Conservation (phyloP, 768 basidiomycete species). For the Phaeolepiota aurea region DNA sequence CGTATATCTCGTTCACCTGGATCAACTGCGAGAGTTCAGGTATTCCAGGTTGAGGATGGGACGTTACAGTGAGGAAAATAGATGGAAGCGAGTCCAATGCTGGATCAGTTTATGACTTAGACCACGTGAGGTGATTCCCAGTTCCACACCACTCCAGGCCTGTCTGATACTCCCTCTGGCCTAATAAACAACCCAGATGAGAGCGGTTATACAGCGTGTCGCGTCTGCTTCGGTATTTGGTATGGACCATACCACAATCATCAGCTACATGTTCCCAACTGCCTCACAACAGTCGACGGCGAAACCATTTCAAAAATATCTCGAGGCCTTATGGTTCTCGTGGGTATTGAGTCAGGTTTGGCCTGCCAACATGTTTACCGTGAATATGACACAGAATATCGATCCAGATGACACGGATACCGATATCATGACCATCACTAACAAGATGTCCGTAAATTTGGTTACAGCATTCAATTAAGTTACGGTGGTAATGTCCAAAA, state of each 20-base stretch:
- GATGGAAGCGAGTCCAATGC: too few relatives aligned
- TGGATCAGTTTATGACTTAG: not conserved
- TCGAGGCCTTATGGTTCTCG: constrained; percentile 80
- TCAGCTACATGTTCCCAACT: too few relatives aligned
- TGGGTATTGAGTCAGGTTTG: constrained; percentile 81
- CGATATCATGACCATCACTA: constrained; percentile 66
- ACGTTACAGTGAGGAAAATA: too few relatives aligned
- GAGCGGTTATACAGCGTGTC: constrained; percentile 82
- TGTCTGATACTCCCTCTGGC: not conserved
- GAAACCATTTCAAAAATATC: constrained; percentile 77
- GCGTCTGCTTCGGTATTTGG: constrained; percentile 80
- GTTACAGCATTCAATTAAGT: constrained; percentile 8
- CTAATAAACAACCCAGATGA: too few relatives aligned
- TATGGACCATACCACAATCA: constrained; percentile 12
- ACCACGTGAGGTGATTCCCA: not conserved
- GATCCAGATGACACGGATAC: constrained; percentile 69
- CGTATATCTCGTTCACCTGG: not conserved
- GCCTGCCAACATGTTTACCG: constrained; percentile 1
- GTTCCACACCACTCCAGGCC: not conserved
- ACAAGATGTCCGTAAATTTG: constrained; percentile 65
- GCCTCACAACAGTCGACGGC: constrained; percentile 76
- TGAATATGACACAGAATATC: constrained; percentile 8
- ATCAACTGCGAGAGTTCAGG: not conserved
- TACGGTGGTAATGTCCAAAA: constrained; percentile 4
- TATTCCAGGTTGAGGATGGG: not conserved